Percentiles rank a stretch among this genome's conserved stretches.
phyloP scores from a whole-genome alignment of 306 rosid species.

The Luffa aegyptiaca region DNA sequence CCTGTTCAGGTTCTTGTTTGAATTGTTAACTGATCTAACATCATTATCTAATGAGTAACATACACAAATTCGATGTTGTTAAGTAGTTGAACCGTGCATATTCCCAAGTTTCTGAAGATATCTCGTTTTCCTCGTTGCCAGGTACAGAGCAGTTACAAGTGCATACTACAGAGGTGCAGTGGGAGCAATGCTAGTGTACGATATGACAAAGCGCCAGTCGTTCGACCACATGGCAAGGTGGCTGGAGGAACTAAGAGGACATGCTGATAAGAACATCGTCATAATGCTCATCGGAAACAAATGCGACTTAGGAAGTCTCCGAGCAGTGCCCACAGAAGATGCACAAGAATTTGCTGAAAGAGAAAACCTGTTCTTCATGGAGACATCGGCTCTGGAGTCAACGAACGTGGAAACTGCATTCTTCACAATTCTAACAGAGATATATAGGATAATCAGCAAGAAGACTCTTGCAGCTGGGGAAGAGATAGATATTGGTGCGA shows the following conservation, averaged over 20 bases:
- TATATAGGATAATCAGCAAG: conserved; percentile 58
- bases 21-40: background rate
- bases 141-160: conserved; percentile 86
- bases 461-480: conserved; percentile 44
- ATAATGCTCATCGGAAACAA: conserved; percentile 88
- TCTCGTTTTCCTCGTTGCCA: conserved; percentile 9
- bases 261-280: conserved; percentile 68
- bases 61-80: background rate
- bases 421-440: conserved; percentile 59
- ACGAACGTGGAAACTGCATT: conserved; percentile 86
- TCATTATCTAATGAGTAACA: background rate
- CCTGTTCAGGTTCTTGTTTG: background rate
- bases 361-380: conserved; percentile 90
- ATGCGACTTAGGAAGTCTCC: conserved; percentile 59
- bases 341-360: conserved; percentile 87
- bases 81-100: background rate
- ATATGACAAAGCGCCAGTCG: conserved; percentile 81
- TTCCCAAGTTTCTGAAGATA: background rate
- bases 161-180: conserved; percentile 93
- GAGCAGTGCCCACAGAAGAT: conserved; percentile 89
- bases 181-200: conserved; percentile 86
- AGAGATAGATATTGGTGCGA: conserved; percentile 24
- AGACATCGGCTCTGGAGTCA: conserved; percentile 85
- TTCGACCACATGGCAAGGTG: conserved; percentile 87
- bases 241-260: conserved; percentile 78